Conservation (phyloP, 106 monocot species). For the Dactylorhiza incarnata region DNA sequence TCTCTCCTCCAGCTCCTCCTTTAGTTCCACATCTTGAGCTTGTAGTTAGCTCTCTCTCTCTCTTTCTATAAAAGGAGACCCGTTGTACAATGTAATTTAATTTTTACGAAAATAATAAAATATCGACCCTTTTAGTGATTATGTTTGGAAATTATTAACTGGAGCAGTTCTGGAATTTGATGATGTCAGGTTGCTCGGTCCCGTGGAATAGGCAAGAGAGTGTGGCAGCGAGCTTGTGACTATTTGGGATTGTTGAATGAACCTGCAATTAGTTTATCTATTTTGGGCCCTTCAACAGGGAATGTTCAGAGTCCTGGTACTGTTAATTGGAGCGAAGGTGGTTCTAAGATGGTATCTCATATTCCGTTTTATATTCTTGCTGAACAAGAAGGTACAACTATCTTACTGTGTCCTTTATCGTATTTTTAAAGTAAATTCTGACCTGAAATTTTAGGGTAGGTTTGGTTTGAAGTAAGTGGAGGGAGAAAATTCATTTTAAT, state of each 20-base stretch:
- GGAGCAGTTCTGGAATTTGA: background rate
- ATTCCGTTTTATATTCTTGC: constrained; percentile 80
- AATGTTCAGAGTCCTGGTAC: constrained; percentile 46
- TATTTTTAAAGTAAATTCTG: background rate
- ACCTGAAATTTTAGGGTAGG: background rate
- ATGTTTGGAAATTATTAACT: background rate
- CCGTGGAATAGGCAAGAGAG: constrained; percentile 52
- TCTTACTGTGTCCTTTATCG: background rate
- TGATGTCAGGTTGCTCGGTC: constrained; percentile 69
- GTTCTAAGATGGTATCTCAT: constrained; percentile 73
- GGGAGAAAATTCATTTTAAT: background rate
- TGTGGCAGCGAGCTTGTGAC: constrained; percentile 79
- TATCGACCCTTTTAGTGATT: background rate
- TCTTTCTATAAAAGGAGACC: too few relatives aligned
- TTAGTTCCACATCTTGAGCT: too few relatives aligned
- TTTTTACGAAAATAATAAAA: too few relatives aligned
- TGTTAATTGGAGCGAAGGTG: constrained; percentile 74
- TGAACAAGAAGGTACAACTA: constrained; percentile 69
- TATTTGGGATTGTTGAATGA: constrained; percentile 88
- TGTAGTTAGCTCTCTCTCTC: too few relatives aligned
- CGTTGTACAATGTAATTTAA: too few relatives aligned
- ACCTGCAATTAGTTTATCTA: constrained; percentile 69
- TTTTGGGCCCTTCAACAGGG: constrained; percentile 53
- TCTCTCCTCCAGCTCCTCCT: too few relatives aligned
- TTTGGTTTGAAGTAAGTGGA: background rate